Conservation (phyloP, 495 filamentous ascomycete genomes). For the Aspergillus nanangensis region DNA sequence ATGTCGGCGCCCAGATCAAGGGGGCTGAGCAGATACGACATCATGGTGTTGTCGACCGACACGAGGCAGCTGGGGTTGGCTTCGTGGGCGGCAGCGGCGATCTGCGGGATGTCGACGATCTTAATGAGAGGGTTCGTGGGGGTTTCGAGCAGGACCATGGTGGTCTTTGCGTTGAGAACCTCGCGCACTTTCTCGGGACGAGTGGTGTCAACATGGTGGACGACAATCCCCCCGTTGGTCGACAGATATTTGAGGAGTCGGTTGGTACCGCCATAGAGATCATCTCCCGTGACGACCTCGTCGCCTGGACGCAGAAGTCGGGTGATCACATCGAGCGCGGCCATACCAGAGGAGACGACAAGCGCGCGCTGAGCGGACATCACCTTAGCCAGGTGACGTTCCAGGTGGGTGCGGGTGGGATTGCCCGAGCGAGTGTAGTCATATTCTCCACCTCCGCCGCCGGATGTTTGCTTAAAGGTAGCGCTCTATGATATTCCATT, state of each 20-base stretch:
- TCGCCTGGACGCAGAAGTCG: conserved; percentile 88
- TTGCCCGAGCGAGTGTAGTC: conserved; percentile 98
- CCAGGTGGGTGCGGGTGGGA: conserved; percentile 91
- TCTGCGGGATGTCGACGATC: conserved; percentile 83
- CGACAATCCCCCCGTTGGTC: conserved; percentile 79
- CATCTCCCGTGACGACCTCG: conserved; percentile 94
- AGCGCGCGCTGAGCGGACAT: conserved; percentile 91
- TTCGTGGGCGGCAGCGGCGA: conserved; percentile 70
- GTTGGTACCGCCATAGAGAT: conserved; percentile 95
- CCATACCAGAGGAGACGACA: conserved; percentile 95
- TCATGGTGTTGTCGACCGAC: conserved; percentile 97
- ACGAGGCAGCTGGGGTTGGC: conserved; percentile 80
- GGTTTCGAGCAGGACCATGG: conserved; percentile 95
- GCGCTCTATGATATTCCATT: conserved; percentile 73
- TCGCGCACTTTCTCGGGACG: conserved; percentile 57
- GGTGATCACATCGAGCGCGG: conserved; percentile 94
- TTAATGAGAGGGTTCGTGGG: conserved; percentile 98
- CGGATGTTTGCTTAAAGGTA: conserved; percentile 92
- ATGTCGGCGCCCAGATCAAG: conserved; percentile 93
- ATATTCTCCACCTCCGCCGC: conserved; percentile 75
- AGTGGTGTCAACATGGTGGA: conserved; percentile 96
- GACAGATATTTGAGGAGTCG: conserved; percentile 87
- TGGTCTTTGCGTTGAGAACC: conserved; percentile 72
- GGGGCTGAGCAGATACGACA: conserved; percentile 89
- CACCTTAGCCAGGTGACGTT: conserved; percentile 96